Percentiles rank a stretch among this genome's conserved stretches.
phyloP scores from a whole-genome alignment of 2,329 filamentous ascomycete genomes.

The Dichotomopilus funicola region DNA sequence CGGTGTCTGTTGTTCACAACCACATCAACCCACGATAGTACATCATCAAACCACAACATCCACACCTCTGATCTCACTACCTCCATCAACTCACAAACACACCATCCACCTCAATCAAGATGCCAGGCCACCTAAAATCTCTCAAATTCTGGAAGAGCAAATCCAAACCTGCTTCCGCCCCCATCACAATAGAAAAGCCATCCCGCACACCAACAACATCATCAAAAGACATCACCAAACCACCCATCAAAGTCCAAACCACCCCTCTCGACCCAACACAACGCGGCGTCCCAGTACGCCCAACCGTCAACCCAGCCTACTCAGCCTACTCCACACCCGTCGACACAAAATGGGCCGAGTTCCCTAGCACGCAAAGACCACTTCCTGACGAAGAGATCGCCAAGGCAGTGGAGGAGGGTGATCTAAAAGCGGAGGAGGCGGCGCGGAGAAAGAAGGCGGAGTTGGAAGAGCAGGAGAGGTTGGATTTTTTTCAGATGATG shows the following conservation, averaged over 20 bases:
- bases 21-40: too few species aligned
- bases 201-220: background rate
- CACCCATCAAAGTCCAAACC: background rate
- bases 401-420: conserved; percentile 6
- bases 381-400: background rate
- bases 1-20: too few species aligned
- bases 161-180: background rate
- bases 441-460: conserved; percentile 15
- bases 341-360: conserved; percentile 3
- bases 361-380: background rate
- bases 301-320: conserved; percentile 8
- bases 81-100: background rate
- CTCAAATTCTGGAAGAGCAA: conserved; percentile 3
- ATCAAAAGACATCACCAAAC: background rate
- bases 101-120: background rate
- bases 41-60: too few species aligned
- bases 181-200: background rate
- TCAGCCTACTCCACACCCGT: conserved; percentile 14
- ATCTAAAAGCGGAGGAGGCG: conserved; percentile 4
- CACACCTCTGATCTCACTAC: too few species aligned
- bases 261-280: background rate
- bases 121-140: conserved; percentile 1
- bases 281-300: conserved; percentile 6
- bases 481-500: conserved; percentile 24
- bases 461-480: conserved; percentile 21